Evolutionary conservation across 1,284 basidiomycete genomes (phyloP).

Genomic region (Singerocomus inundabilis): DNA sequence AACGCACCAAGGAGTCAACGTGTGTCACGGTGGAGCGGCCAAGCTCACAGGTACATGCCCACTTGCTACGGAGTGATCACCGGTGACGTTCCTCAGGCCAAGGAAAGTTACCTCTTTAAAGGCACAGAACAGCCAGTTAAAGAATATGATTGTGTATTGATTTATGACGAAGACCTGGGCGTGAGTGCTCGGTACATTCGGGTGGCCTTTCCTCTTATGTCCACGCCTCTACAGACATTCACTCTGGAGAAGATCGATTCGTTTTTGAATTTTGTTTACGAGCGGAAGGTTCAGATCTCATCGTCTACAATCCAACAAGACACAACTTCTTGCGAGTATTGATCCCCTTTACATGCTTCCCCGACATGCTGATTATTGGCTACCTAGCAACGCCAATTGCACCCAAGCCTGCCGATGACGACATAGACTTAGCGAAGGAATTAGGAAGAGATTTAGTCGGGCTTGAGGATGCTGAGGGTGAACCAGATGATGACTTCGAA

Average conservation of each 20-base stretch:
- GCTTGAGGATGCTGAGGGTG: conserved; percentile 44
- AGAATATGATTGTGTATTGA: conserved; percentile 71
- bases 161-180: conserved; percentile 69
- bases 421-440: conserved; percentile 37
- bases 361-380: conserved; percentile 10
- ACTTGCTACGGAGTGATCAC: neutral
- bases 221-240: conserved; percentile 47
- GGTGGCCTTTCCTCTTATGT: conserved; percentile 3
- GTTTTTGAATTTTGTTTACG: conserved; percentile 51
- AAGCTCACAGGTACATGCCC: conserved; percentile 49
- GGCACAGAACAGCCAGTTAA: conserved; percentile 57
- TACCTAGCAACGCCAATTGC: conserved; percentile 18
- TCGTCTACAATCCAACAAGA: conserved; percentile 35
- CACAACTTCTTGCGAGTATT: conserved; percentile 45
- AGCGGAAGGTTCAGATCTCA: conserved; percentile 40
- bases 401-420: conserved; percentile 15
- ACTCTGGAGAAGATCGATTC: conserved; percentile 76
- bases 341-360: neutral
- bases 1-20: conserved; percentile 47
- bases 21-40: conserved; percentile 60
- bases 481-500: conserved; percentile 43
- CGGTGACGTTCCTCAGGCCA: conserved; percentile 36
- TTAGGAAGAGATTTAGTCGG: conserved; percentile 34
- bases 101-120: conserved; percentile 55
- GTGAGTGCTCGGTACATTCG: conserved; percentile 40